Evolutionary conservation across 805 yeast genomes (phyloP).

Genomic region (Candida tammaniensis): DNA sequence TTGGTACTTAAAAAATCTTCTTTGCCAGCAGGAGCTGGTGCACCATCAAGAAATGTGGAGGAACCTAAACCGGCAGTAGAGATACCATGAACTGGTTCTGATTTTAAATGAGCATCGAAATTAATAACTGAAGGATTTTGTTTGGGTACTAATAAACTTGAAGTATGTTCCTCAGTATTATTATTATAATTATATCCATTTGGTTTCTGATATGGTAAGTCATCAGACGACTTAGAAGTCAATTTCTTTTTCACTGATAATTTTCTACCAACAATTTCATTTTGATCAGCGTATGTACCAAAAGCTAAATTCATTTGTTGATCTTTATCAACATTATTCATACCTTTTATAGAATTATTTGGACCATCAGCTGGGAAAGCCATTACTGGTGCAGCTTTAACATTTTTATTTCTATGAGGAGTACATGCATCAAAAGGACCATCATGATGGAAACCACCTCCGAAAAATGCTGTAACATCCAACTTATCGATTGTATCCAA

Average conservation of each 20-base stretch:
- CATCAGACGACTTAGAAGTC: conserved; percentile 11
- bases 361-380: conserved; percentile 98
- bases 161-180: conserved; percentile 17
- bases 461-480: conserved; percentile 94
- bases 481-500: conserved; percentile 92
- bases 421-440: conserved; percentile 99
- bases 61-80: conserved; percentile 88
- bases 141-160: conserved; percentile 39
- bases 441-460: conserved; percentile 95
- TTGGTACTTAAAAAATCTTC: conserved; percentile 24
- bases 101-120: conserved; percentile 68
- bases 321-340: conserved; percentile 43
- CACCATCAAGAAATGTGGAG: conserved; percentile 91
- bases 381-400: conserved; percentile 79
- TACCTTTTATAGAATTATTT: conserved; percentile 76
- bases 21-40: conserved; percentile 71
- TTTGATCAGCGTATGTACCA: conserved; percentile 58
- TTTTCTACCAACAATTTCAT: conserved; percentile 34
- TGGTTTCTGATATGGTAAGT: conserved; percentile 16
- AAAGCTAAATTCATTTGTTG: conserved; percentile 72
- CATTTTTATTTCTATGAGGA: conserved; percentile 85
- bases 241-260: conserved; percentile 9
- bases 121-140: conserved; percentile 53
- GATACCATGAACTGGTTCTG: conserved; percentile 79
- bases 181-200: conserved; percentile 11